Evolutionary conservation across 139 green algal genomes (phyloP).

Genomic region (Penium margaritaceum): DNA sequence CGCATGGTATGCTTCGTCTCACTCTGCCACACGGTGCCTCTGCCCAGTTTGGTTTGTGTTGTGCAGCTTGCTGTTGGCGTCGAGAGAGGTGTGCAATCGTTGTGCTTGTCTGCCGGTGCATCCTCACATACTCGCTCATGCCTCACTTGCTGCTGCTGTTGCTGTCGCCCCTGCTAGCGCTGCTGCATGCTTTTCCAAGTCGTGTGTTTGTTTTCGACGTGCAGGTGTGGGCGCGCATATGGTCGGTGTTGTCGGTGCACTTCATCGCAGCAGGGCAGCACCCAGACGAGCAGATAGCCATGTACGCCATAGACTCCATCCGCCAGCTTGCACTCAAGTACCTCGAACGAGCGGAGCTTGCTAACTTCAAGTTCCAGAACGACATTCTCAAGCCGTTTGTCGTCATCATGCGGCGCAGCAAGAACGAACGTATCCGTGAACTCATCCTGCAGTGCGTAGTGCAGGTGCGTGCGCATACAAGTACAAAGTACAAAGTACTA

Average conservation of each 20-base stretch:
- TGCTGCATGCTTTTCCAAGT: no score
- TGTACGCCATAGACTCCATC: slow-evolving; percentile 82
- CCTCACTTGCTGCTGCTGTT: no score
- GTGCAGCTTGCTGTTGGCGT: no score
- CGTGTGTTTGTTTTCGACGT: no score
- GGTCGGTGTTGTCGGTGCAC: slow-evolving; percentile 82
- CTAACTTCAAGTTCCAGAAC: slow-evolving; percentile 98
- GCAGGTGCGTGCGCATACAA: no score
- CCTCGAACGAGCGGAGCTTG: slow-evolving; percentile 90
- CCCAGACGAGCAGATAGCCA: slow-evolving; percentile 63
- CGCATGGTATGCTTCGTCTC: slow-evolving; percentile 65
- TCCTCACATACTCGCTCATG: no score
- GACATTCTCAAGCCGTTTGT: slow-evolving; percentile 96
- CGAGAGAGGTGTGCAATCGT: no score
- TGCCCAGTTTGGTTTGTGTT: no score
- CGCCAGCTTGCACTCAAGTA: slow-evolving; percentile 75
- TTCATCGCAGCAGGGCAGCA: slow-evolving; percentile 77
- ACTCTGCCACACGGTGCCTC: no score
- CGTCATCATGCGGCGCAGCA: slow-evolving; percentile 79
- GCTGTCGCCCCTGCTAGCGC: no score
- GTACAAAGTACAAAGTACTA: no score
- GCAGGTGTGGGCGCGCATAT: slow-evolving; percentile 85
- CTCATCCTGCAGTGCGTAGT: slow-evolving; percentile 86
- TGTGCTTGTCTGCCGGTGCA: no score
- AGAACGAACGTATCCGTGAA: slow-evolving; percentile 81